phyloP scores from a whole-genome alignment of 75 land plant species.

The Sequoiadendron giganteum region DNA sequence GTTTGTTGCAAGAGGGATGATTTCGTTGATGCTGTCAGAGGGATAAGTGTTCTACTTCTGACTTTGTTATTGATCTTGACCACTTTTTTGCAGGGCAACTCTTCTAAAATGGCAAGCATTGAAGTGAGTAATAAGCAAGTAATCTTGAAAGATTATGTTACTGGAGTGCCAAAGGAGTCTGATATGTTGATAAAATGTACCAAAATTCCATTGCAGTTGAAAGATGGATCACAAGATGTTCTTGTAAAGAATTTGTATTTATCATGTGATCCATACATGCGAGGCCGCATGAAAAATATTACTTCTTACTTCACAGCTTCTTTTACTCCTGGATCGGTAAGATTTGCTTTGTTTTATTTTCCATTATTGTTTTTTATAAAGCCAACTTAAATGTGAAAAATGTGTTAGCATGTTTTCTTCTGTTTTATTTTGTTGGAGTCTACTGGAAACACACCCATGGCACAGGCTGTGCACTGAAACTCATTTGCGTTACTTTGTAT shows the following conservation, averaged over 20 bases:
- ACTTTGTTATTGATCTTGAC: neutral
- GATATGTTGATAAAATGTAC: slow-evolving; percentile 29
- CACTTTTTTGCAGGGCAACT: neutral
- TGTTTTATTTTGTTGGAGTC: neutral
- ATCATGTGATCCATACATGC: slow-evolving; percentile 60
- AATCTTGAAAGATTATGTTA: slow-evolving; percentile 27
- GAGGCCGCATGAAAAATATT: slow-evolving; percentile 31
- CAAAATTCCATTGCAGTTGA: slow-evolving; percentile 18
- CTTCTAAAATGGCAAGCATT: slow-evolving; percentile 8
- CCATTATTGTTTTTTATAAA: neutral
- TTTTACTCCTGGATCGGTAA: slow-evolving; percentile 36
- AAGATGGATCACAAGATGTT: slow-evolving; percentile 34
- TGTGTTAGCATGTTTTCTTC: neutral
- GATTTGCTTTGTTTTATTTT: neutral
- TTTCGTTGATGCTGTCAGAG: neutral
- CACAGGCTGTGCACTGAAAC: neutral
- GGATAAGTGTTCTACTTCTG: neutral
- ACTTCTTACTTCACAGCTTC: slow-evolving; percentile 15
- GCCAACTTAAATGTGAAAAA: neutral
- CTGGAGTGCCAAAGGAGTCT: slow-evolving; percentile 28
- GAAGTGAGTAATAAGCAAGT: slow-evolving; percentile 45
- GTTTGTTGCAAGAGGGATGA: neutral
- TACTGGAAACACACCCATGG: neutral
- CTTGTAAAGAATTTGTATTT: slow-evolving; percentile 59
- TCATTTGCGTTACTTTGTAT: neutral